phyloP scores from a whole-genome alignment of 164 flowering plant species.

The Liquidambar formosana region DNA sequence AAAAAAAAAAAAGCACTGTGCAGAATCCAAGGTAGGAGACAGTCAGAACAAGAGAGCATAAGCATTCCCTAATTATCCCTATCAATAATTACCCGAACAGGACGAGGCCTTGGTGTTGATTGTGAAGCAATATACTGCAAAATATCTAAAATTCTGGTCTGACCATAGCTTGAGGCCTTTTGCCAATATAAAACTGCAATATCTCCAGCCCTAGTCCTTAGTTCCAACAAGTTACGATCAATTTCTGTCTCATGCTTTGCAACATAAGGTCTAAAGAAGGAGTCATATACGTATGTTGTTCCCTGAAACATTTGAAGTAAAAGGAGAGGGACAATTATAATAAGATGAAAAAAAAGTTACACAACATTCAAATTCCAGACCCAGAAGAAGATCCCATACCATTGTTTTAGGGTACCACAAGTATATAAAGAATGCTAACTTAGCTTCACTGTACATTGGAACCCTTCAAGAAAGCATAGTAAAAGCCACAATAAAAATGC shows the following conservation, averaged over 20 bases:
- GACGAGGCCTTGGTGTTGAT: constrained; percentile 65
- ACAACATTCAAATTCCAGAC: background rate
- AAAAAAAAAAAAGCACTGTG: background rate
- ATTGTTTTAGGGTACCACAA: constrained; percentile 92
- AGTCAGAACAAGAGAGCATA: background rate
- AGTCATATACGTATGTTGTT: constrained; percentile 84
- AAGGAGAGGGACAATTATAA: background rate
- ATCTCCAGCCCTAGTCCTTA: constrained; percentile 86
- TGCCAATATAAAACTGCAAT: constrained; percentile 73
- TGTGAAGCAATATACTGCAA: constrained; percentile 85
- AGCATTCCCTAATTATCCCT: background rate
- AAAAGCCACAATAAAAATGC: constrained; percentile 13
- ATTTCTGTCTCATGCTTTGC: constrained; percentile 91
- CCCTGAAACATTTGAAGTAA: constrained; percentile 50
- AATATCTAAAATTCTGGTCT: constrained; percentile 78
- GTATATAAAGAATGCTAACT: constrained; percentile 84
- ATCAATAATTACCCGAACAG: constrained; percentile 55
- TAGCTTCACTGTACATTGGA: constrained; percentile 97
- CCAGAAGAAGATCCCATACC: constrained; percentile 33
- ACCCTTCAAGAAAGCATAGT: constrained; percentile 55
- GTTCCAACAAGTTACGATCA: constrained; percentile 80
- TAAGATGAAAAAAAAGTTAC: background rate
- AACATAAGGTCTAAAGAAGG: constrained; percentile 86
- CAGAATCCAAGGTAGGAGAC: background rate
- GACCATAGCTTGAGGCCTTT: constrained; percentile 77